Evolutionary conservation across 2,329 filamentous ascomycete species (phyloP), one percentile per base, ranked within the genome.

Genomic region (Plenodomus lindquistii): DNA sequence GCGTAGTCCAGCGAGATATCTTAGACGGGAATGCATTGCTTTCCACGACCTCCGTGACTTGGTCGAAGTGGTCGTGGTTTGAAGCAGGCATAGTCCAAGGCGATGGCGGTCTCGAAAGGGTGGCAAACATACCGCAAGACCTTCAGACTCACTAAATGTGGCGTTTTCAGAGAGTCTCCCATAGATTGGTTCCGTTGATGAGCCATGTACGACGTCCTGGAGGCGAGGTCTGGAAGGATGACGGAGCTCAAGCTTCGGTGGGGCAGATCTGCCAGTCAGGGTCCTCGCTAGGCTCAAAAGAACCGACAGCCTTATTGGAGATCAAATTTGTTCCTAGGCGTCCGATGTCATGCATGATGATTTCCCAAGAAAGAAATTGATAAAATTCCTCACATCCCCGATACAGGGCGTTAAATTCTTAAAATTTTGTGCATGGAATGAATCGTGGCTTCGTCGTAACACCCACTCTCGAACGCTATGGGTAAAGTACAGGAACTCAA

Each of bases 121-220:
- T 11, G 27, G 11, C 27, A 31, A 15, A 42, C 24, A 86, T 89
- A 96, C 46, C 97, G 79, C 44, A 97, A 76, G 15, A 88, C 85
- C 74, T 96, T 94, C 40, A 97, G 77, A 53, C 96, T 92, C 55
- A 90, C 80, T 15, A 87, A 84, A 72, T 97, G 94, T 0, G 93
- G 89, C 4, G 68, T 68, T 51, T 72, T 73, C 37, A 73, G 54
- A 38, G 65, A 65, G 20, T 75, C 71, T 11, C 69, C 70, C 51
- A 65, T 62, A 7, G 72, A 73, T 40, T 70, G 67, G 17, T 66
- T 65, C 40, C 73, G 69, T 43, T 71, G 67, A 52, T 73, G 72
- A 42, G 72, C 67, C 71, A 74, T 73, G 46, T 31, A 13, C 27
- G 11, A 31, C 27, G 6, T 31, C 11, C 27, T 31, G 4, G 27